Conservation (phyloP, 1,139 yeast species). For the Lodderomyces beijingensis region DNA sequence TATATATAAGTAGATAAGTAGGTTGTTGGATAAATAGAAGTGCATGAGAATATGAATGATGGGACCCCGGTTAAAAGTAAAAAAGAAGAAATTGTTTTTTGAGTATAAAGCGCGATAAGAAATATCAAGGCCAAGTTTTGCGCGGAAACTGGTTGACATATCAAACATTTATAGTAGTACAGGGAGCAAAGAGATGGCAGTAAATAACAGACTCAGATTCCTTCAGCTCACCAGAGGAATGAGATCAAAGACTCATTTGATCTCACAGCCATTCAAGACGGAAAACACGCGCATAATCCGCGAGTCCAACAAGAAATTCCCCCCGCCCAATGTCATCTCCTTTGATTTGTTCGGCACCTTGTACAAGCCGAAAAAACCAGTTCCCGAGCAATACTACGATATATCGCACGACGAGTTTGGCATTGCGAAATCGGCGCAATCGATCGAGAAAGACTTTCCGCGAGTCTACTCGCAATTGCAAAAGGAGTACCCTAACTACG, state of each 20-base stretch:
- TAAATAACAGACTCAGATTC: not conserved
- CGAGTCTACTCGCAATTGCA: slow-evolving; percentile 21
- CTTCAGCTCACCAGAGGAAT: slow-evolving; percentile 2
- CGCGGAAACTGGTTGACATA: too few relatives aligned
- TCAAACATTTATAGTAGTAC: too few relatives aligned
- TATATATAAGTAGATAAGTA: slow-evolving; percentile 1
- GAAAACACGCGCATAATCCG: slow-evolving; percentile 24
- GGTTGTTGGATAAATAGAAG: not conserved
- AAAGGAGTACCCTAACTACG: slow-evolving; percentile 54
- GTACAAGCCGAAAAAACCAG: slow-evolving; percentile 53
- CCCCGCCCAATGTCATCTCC: slow-evolving; percentile 50
- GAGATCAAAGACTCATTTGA: slow-evolving; percentile 11
- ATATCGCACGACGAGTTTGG: slow-evolving; percentile 44
- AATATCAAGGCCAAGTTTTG: too few relatives aligned
- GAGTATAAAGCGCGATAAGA: too few relatives aligned
- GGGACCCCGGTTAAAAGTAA: too few relatives aligned
- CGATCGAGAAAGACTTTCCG: slow-evolving; percentile 28
- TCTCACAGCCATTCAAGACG: slow-evolving; percentile 27
- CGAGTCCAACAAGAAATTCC: slow-evolving; percentile 27
- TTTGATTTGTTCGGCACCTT: slow-evolving; percentile 68
- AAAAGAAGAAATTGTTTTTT: not conserved
- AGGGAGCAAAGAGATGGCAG: too few relatives aligned
- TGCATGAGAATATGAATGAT: too few relatives aligned
- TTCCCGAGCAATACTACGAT: slow-evolving; percentile 47
- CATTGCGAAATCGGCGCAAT: slow-evolving; percentile 25